Evolutionary conservation across 2,329 filamentous ascomycete species (phyloP).

Genomic region (Scedosporium aurantiacum): DNA sequence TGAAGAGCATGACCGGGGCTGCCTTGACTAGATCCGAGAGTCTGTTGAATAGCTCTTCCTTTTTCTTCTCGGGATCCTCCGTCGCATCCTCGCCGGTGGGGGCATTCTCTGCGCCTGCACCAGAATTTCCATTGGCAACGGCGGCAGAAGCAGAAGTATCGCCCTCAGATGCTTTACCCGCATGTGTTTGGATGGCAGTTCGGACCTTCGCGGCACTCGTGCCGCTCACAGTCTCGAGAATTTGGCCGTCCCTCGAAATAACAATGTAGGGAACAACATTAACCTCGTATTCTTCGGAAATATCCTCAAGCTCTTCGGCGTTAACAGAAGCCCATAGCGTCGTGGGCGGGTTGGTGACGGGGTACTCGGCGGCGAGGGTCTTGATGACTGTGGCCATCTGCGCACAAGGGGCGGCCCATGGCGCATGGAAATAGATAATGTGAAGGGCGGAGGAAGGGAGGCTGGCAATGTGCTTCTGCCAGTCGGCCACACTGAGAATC

Average conservation of each 20-base stretch:
- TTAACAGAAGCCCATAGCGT: slow-evolving; percentile 85
- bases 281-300: slow-evolving; percentile 88
- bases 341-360: slow-evolving; percentile 50
- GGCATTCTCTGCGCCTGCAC: not conserved
- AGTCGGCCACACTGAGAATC: slow-evolving; percentile 62
- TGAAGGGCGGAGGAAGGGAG: slow-evolving; percentile 62
- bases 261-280: slow-evolving; percentile 90
- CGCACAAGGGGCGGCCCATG: slow-evolving; percentile 91
- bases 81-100: not conserved
- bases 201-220: slow-evolving; percentile 81
- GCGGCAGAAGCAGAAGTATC: not conserved
- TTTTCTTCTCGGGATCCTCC: slow-evolving; percentile 47
- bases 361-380: slow-evolving; percentile 78
- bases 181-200: slow-evolving; percentile 73
- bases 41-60: slow-evolving; percentile 76
- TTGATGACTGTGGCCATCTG: slow-evolving; percentile 84
- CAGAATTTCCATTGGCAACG: not conserved
- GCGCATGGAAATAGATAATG: slow-evolving; percentile 88
- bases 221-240: slow-evolving; percentile 78
- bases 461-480: slow-evolving; percentile 55
- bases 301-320: slow-evolving; percentile 85
- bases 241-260: slow-evolving; percentile 61
- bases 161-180: slow-evolving; percentile 47
- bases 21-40: slow-evolving; percentile 82
- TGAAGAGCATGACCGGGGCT: slow-evolving; percentile 90